Evolutionary conservation across 352 stramenopile species (phyloP).

Genomic region (Blastocystis sp.): DNA sequence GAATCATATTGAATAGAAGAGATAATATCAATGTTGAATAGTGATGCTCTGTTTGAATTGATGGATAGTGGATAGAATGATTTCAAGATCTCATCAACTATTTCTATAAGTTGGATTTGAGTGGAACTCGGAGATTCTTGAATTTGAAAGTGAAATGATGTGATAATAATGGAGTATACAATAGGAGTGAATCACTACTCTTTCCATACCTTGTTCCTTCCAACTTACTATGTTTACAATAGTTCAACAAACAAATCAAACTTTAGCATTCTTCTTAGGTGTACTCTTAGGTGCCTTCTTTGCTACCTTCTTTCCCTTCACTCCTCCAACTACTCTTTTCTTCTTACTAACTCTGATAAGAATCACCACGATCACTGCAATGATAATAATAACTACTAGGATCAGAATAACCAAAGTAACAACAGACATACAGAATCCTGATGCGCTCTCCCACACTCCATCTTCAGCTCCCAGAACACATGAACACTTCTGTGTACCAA

Average conservation of each 20-base stretch:
- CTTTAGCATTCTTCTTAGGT: background rate
- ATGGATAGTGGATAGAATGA: too few relatives aligned
- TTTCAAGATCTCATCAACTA: too few relatives aligned
- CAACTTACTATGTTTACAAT: too few relatives aligned
- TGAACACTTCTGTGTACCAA: constrained; percentile 19
- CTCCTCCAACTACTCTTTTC: background rate
- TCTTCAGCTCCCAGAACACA: background rate
- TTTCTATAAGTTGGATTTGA: too few relatives aligned
- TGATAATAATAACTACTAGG: background rate
- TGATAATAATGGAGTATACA: too few relatives aligned
- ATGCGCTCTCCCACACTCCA: constrained; percentile 1
- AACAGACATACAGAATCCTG: constrained; percentile 22
- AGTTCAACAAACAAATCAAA: constrained; percentile 11
- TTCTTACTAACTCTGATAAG: background rate
- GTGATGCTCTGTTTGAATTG: too few relatives aligned
- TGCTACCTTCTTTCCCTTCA: background rate
- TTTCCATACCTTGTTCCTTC: too few relatives aligned
- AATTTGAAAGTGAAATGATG: too few relatives aligned
- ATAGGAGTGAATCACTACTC: too few relatives aligned
- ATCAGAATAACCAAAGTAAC: background rate
- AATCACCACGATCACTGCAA: constrained; percentile 34
- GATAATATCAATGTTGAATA: too few relatives aligned
- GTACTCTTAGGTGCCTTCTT: background rate
- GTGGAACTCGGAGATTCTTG: too few relatives aligned
- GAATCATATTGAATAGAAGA: too few relatives aligned